phyloP scores from a whole-genome alignment of 306 rosid genomes.

The Trifolium dubium region DNA sequence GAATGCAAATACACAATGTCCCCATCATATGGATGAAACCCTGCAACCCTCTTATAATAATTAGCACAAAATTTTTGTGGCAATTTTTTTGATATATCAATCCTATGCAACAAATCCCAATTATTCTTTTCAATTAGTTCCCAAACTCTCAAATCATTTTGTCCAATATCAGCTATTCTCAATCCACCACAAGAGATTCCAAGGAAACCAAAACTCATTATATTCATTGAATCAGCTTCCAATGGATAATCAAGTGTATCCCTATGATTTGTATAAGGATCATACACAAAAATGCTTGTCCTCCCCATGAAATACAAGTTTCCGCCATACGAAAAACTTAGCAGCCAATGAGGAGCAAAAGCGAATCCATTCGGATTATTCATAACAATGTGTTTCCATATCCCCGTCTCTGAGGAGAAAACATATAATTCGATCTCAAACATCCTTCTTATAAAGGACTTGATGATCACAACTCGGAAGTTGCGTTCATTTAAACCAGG shows the following conservation, averaged over 20 bases:
- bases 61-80: slow-evolving; percentile 23
- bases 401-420: slow-evolving; percentile 17
- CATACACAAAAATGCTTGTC: slow-evolving; percentile 26
- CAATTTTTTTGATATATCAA: not conserved
- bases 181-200: slow-evolving; percentile 9
- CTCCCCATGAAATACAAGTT: slow-evolving; percentile 39
- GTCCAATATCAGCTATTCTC: slow-evolving; percentile 38
- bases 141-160: slow-evolving; percentile 31
- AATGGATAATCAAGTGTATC: slow-evolving; percentile 14
- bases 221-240: slow-evolving; percentile 22
- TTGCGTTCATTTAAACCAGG: not conserved
- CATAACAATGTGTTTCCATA: not conserved
- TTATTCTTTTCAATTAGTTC: not conserved
- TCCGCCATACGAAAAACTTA: slow-evolving; percentile 11
- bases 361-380: not conserved
- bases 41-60: slow-evolving; percentile 32
- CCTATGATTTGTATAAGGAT: not conserved
- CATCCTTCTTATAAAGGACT: not conserved
- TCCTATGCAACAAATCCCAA: slow-evolving; percentile 32
- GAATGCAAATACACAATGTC: slow-evolving; percentile 41
- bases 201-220: slow-evolving; percentile 43
- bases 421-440: not conserved
- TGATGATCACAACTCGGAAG: slow-evolving; percentile 18
- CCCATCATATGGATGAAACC: slow-evolving; percentile 42
- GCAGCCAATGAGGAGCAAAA: slow-evolving; percentile 41